These are phyloP conservation scores for Solanum bulbocastanum DNA, from an alignment of 257 asterid species.

Conservation along the genomic window DNA sequence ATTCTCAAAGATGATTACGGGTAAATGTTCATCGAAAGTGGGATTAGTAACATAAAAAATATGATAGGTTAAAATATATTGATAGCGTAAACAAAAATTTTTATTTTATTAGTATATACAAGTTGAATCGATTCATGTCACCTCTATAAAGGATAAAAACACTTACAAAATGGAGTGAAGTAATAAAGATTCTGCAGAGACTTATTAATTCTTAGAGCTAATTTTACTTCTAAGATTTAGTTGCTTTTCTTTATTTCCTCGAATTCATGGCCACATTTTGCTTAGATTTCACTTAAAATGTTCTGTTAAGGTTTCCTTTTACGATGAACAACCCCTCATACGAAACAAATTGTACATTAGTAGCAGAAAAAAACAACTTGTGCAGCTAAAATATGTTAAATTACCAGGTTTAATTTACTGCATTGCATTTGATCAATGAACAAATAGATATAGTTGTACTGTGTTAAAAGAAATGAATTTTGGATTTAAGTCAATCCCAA, in stretches of 20 bases:
- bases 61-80: not conserved
- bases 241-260: not conserved
- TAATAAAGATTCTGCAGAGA: not conserved
- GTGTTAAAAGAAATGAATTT: not conserved
- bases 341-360: not conserved
- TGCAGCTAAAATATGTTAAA: not conserved
- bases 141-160: not conserved
- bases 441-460: not conserved
- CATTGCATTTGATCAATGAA: not conserved
- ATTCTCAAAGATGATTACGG: not conserved
- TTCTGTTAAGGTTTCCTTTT: not conserved
- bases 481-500: not conserved
- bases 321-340: not conserved
- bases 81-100: not conserved
- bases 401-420: not conserved
- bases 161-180: not conserved
- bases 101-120: not conserved
- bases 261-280: not conserved
- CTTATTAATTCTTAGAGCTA: not conserved
- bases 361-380: not conserved
- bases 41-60: not conserved
- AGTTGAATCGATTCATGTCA: not conserved
- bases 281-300: not conserved
- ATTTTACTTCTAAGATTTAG: not conserved
- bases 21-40: not conserved